Evolutionary conservation across 257 asterid genomes (phyloP).

Genomic region (Leonotis leonurus): DNA sequence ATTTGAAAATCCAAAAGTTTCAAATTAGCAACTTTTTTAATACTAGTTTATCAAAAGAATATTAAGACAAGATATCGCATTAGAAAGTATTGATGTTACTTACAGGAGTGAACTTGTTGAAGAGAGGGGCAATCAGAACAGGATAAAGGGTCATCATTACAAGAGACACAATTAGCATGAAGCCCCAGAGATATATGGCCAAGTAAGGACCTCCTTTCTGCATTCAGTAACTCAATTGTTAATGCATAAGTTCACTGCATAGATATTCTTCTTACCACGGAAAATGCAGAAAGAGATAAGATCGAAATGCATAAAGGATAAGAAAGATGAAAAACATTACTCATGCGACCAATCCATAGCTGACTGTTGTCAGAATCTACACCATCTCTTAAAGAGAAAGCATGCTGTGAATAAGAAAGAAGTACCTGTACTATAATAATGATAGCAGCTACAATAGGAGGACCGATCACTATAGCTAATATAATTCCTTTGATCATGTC

Average conservation of each 20-base stretch:
- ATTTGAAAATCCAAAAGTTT: not conserved
- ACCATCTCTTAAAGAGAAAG: constrained; percentile 1
- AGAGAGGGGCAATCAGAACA: constrained; percentile 88
- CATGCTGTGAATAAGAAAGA: not conserved
- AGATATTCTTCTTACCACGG: constrained; percentile 2
- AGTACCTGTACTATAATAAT: constrained; percentile 80
- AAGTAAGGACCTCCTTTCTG: constrained; percentile 99
- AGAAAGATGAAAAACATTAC: not conserved
- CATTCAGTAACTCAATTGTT: constrained; percentile 25
- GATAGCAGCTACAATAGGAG: constrained; percentile 95
- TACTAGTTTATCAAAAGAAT: not conserved
- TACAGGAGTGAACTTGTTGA: constrained; percentile 97
- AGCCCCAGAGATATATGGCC: constrained; percentile 90
- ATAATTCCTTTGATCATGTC: constrained; percentile 80
- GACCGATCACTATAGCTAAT: constrained; percentile 65
- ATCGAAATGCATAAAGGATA: not conserved
- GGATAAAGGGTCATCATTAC: constrained; percentile 96
- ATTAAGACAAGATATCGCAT: not conserved
- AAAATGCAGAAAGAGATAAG: not conserved
- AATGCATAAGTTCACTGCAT: constrained; percentile 7
- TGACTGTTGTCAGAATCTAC: not conserved
- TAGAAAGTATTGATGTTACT: constrained; percentile 23
- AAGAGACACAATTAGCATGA: constrained; percentile 73
- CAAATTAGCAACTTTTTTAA: no score
- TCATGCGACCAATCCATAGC: no score